These are phyloP conservation scores for Hypoxylon sp. DNA, from an alignment of 2,329 filamentous ascomycete genomes.

Conservation along the genomic window DNA sequence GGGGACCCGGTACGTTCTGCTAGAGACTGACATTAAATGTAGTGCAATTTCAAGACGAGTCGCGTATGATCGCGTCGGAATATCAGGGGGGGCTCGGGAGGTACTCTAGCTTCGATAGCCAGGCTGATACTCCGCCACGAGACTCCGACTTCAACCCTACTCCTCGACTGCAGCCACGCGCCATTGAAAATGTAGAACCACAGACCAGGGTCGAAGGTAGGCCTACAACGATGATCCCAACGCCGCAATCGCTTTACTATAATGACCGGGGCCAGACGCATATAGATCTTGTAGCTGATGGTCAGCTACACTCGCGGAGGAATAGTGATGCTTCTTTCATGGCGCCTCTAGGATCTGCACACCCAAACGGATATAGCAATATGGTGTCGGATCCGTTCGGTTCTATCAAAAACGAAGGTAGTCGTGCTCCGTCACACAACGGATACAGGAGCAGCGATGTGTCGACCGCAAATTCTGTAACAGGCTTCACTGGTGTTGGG, in stretches of 20 bases:
- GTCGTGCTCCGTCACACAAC: constrained; percentile 46
- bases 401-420: constrained; percentile 48
- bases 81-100: constrained; percentile 84
- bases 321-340: constrained; percentile 50
- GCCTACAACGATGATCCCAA: constrained; percentile 45
- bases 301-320: constrained; percentile 51
- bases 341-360: constrained; percentile 48
- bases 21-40: constrained; percentile 39
- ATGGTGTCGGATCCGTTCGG: constrained; percentile 47
- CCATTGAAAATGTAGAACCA: constrained; percentile 42
- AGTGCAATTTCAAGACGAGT: constrained; percentile 90
- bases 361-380: constrained; percentile 48
- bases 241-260: constrained; percentile 51
- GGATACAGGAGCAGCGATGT: constrained; percentile 57
- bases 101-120: constrained; percentile 73
- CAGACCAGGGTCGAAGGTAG: constrained; percentile 46
- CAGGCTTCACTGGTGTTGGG: constrained; percentile 55
- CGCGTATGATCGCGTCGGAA: constrained; percentile 88
- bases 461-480: constrained; percentile 59
- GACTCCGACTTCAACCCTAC: constrained; percentile 51
- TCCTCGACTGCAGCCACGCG: constrained; percentile 47
- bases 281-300: constrained; percentile 45
- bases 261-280: constrained; percentile 47
- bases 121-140: constrained; percentile 51
- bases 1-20: neutral